Conservation (phyloP, 228 moss, liverwort and hornwort genomes). For the Sphagnum fallax region DNA sequence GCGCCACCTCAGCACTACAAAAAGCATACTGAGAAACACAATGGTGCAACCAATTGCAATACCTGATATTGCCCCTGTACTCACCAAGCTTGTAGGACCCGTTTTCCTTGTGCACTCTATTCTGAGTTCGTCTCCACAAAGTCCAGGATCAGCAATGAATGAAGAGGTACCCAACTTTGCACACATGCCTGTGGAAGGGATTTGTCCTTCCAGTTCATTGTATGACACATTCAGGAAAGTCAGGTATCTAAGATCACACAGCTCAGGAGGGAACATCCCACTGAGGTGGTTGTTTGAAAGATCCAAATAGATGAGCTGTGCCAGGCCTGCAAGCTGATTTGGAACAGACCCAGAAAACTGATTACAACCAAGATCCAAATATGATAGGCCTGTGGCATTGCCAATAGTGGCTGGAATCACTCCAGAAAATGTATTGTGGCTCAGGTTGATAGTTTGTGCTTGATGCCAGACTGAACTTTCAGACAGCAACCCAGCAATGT, state of each 20-base stretch:
- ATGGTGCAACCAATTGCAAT: constrained; percentile 38
- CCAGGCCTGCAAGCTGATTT: constrained; percentile 39
- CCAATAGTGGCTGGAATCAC: constrained; percentile 47
- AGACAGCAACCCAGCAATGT: constrained; percentile 57
- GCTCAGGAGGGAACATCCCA: constrained; percentile 45
- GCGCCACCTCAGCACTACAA: constrained; percentile 33
- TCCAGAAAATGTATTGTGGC: constrained; percentile 47
- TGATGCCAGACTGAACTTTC: constrained; percentile 79
- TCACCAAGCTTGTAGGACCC: constrained; percentile 1
- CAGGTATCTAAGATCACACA: constrained; percentile 56
- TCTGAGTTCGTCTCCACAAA: constrained; percentile 26
- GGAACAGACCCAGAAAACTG: constrained; percentile 53
- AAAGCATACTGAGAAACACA: constrained; percentile 14
- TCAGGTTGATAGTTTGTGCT: constrained; percentile 59
- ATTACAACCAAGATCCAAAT: constrained; percentile 62
- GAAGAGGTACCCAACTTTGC: constrained; percentile 14
- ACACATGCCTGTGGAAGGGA: constrained; percentile 32
- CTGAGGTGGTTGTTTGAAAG: constrained; percentile 51
- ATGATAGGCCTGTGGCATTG: constrained; percentile 48
- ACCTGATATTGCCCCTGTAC: constrained; percentile 34
- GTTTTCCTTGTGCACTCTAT: constrained; percentile 9
- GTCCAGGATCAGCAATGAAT: constrained; percentile 15
- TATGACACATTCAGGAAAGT: constrained; percentile 62
- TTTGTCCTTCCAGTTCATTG: constrained; percentile 45
- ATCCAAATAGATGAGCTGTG: constrained; percentile 63